Conservation (phyloP, 1,139 yeast genomes). For the Hansenula sp. region DNA sequence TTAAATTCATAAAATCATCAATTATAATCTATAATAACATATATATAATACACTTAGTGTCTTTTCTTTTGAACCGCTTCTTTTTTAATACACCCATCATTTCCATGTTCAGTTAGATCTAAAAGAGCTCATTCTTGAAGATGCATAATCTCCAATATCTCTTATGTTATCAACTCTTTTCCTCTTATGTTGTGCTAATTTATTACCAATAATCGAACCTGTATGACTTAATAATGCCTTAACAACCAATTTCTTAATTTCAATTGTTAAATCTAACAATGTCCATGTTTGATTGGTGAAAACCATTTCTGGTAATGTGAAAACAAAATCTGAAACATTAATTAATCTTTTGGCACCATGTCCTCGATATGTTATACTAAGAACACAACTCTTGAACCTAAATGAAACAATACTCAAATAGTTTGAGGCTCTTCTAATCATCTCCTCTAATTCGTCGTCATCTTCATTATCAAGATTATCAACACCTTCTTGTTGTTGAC, state of each 20-base stretch:
- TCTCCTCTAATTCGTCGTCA: constrained; percentile 40
- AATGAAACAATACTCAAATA: constrained; percentile 53
- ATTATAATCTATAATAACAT: no score
- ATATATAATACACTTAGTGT: no score
- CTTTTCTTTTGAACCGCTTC: no score
- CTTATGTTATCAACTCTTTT: constrained; percentile 10
- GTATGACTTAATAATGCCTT: constrained; percentile 53
- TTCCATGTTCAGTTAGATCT: constrained; percentile 3
- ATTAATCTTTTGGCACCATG: constrained; percentile 53
- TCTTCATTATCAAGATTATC: neutral
- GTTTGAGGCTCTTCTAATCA: constrained; percentile 57
- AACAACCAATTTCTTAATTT: constrained; percentile 47
- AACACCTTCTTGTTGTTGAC: neutral
- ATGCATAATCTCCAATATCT: constrained; percentile 18
- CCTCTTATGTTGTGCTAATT: constrained; percentile 30
- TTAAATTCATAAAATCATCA: no score
- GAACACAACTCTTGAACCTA: constrained; percentile 39
- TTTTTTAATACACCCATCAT: no score
- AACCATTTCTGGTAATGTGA: constrained; percentile 49
- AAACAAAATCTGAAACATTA: constrained; percentile 56
- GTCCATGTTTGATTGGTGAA: constrained; percentile 50
- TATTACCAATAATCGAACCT: constrained; percentile 56
- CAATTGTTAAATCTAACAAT: constrained; percentile 47
- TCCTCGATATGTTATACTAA: constrained; percentile 58
- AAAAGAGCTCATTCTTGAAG: constrained; percentile 19